These are phyloP conservation scores for Carex cristatella DNA, from an alignment of 176 grass and related monocot species.

Conservation along the genomic window DNA sequence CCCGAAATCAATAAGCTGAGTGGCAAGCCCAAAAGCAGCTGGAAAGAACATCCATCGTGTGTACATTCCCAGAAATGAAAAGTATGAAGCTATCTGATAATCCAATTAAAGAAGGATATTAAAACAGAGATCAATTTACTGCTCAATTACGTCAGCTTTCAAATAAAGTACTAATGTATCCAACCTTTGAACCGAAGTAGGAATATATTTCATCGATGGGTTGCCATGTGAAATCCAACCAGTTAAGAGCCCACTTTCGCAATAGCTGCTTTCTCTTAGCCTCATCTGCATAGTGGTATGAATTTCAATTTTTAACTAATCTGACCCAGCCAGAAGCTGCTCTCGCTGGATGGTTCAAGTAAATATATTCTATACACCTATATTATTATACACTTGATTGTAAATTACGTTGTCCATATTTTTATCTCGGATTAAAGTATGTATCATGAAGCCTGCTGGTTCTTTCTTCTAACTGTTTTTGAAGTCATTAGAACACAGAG, in stretches of 20 bases:
- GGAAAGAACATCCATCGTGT: constrained; percentile 91
- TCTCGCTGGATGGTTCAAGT: not conserved
- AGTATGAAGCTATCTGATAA: constrained; percentile 91
- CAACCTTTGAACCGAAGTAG: constrained; percentile 91
- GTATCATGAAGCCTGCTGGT: not conserved
- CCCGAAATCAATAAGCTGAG: constrained; percentile 93
- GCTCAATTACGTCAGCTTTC: constrained; percentile 9
- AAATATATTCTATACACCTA: constrained; percentile 1
- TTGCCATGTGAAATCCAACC: constrained; percentile 96
- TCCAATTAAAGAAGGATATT: constrained; percentile 6
- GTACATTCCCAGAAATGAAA: constrained; percentile 98
- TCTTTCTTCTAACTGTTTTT: constrained; percentile 3
- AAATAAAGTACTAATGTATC: constrained; percentile 20
- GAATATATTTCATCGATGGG: constrained; percentile 96
- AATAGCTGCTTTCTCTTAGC: constrained; percentile 79
- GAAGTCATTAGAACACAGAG: not conserved
- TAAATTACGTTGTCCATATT: not conserved
- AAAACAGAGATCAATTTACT: not conserved
- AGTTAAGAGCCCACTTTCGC: constrained; percentile 91
- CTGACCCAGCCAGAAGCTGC: not conserved
- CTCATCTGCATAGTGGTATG: constrained; percentile 54
- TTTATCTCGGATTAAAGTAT: not conserved
- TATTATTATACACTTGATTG: not conserved
- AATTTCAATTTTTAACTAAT: constrained; percentile 5
- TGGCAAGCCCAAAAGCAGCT: constrained; percentile 72